Evolutionary conservation across 148 eudicot species (phyloP), one percentile per base, ranked within the genome.

Genomic region (Fagopyrum tataricum): DNA sequence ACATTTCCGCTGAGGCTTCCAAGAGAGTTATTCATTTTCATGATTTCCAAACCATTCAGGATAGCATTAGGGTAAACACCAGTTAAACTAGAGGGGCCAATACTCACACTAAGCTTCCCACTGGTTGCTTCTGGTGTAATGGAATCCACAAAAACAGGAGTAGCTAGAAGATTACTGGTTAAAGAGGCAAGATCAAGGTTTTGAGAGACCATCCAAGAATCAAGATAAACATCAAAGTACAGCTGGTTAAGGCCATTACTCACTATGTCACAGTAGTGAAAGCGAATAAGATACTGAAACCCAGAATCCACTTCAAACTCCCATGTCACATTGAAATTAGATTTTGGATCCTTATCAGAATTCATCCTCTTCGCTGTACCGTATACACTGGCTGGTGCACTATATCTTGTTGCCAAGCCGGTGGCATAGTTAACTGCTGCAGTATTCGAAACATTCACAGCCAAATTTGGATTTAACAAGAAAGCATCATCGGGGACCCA

Each of bases 271-370:
- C 75, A 51, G 47, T 51, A 72, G 75, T 82, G 81, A 44, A 82
- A 71, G n/a, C 84, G 77, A 52, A 82, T 72, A 40, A 78, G 68
- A 67, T 82, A 78, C 66, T 76, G 76, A 55, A 78, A 82, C 37
- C 78, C 81, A 1, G 77, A 73, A 76, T 78, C 81, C 46, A 82
- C 84, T 20, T 61, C 61, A 70, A 82, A 76, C 61, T 67, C 73
- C 81, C 84, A 78, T 12, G 81, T 76, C 24, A 82, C 70, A 62
- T 82, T 82, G 74, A 78, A 78, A 46, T 76, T 78, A 43, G 44
- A 31, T 20, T 43, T 58, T n/a, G 75, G 77, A 40, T 72, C 77
- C 4, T 73, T 68, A 11, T 41, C 79, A 23, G 77, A 76, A 41
- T 66, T 74, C 84, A 82, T 78, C 58, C 20, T 68, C 39, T 55